Conservation (phyloP, 352 stramenopile species). For the Pythium aphanidermatum region DNA sequence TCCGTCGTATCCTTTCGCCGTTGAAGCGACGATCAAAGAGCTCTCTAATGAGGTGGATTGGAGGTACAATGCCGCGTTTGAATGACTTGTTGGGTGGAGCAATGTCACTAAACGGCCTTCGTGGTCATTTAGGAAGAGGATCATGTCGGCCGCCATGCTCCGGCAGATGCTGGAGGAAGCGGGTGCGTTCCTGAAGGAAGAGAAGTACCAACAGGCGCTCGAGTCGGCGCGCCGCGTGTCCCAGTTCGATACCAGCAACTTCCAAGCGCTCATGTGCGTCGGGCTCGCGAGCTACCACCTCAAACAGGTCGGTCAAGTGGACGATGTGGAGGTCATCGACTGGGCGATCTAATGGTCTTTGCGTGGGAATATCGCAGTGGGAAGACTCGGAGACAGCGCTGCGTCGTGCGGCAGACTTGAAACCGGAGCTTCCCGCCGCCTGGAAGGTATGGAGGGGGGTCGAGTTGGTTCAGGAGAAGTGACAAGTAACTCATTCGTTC, state of each 20-base stretch:
- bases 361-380: conserved; percentile 27
- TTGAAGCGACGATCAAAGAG: too few species aligned
- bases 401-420: conserved; percentile 52
- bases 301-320: conserved; percentile 33
- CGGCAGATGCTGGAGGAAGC: conserved; percentile 80
- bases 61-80: too few species aligned
- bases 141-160: conserved; percentile 63
- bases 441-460: conserved; percentile 72
- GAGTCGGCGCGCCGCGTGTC: conserved; percentile 57
- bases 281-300: conserved; percentile 73
- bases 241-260: conserved; percentile 77
- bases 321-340: background rate
- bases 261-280: conserved; percentile 77
- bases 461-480: background rate
- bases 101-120: conserved; percentile 5
- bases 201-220: conserved; percentile 70
- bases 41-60: too few species aligned
- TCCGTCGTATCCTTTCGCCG: too few species aligned
- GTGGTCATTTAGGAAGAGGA: background rate
- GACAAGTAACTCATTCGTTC: conserved; percentile 4
- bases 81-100: too few species aligned
- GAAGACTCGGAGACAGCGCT: conserved; percentile 68
- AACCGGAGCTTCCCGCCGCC: conserved; percentile 60
- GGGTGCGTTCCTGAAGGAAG: conserved; percentile 53
- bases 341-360: background rate